A percentile compares a stretch with the other conserved stretches of the same genome.
Conservation (phyloP, 2,329 filamentous ascomycete species). For the Xylariaceae sp. region DNA sequence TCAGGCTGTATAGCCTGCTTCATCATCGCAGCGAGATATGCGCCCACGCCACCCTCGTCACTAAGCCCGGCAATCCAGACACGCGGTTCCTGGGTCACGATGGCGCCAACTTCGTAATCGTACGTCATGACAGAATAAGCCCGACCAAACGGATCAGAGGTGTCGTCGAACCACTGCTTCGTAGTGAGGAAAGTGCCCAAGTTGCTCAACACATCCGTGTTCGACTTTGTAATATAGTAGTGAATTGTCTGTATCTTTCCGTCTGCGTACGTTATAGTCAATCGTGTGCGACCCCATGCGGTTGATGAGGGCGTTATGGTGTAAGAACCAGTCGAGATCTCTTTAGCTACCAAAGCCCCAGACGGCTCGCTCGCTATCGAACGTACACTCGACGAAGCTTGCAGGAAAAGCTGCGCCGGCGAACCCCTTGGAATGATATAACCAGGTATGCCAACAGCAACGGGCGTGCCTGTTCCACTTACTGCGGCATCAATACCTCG, state of each 20-base stretch:
- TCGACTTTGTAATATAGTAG: conserved; percentile 51
- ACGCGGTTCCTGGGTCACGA: conserved; percentile 45
- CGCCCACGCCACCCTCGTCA: conserved; percentile 55
- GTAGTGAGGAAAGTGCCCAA: conserved; percentile 53
- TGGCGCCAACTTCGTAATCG: conserved; percentile 44
- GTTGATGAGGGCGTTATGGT: conserved; percentile 40
- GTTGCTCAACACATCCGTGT: conserved; percentile 41
- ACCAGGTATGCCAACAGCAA: conserved; percentile 51
- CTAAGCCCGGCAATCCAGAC: conserved; percentile 58
- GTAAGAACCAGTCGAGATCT: conserved; percentile 35
- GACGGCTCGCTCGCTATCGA: conserved; percentile 39
- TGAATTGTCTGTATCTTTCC: conserved; percentile 50
- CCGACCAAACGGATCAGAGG: conserved; percentile 50
- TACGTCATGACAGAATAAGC: conserved; percentile 55
- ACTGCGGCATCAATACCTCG: conserved; percentile 47
- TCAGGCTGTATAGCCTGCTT: conserved; percentile 52
- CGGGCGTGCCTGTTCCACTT: conserved; percentile 40
- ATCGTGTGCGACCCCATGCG: conserved; percentile 47
- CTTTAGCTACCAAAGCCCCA: conserved; percentile 36
- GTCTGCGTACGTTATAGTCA: conserved; percentile 47
- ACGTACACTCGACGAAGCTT: conserved; percentile 38
- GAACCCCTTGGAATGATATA: conserved; percentile 50
- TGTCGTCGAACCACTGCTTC: conserved; percentile 48
- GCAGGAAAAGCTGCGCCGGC: conserved; percentile 43
- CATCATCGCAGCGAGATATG: conserved; percentile 51